Conservation (phyloP, 257 asterid genomes). For the Leonotis leonurus region DNA sequence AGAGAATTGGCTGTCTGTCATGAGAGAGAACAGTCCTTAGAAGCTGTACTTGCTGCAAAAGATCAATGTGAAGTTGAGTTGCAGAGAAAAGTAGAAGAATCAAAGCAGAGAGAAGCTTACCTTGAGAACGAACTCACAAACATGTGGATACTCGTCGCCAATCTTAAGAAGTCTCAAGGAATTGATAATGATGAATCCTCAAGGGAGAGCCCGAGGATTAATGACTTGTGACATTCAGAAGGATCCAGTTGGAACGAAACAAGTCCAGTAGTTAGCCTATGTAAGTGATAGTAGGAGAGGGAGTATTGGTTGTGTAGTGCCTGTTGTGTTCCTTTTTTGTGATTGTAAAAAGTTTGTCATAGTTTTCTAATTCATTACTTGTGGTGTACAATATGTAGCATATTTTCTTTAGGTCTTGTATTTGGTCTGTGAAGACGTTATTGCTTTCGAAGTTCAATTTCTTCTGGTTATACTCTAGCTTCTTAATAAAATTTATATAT, state of each 20-base stretch:
- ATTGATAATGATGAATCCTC: constrained; percentile 46
- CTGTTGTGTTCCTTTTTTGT: background rate
- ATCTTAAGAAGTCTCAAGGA: constrained; percentile 66
- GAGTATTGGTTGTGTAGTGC: constrained; percentile 17
- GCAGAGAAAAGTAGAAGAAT: constrained; percentile 78
- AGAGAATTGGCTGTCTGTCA: constrained; percentile 67
- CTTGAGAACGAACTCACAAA: constrained; percentile 94
- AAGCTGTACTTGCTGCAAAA: constrained; percentile 70
- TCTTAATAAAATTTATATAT: too few relatives aligned
- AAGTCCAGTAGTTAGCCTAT: background rate
- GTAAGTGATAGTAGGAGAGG: constrained; percentile 12
- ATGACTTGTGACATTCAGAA: constrained; percentile 27
- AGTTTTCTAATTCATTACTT: constrained; percentile 10
- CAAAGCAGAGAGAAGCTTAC: constrained; percentile 90
- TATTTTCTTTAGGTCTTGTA: background rate
- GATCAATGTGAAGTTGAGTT: constrained; percentile 63
- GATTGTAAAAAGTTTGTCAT: constrained; percentile 17
- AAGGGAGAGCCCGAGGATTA: too few relatives aligned
- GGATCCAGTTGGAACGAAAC: background rate
- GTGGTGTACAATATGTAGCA: constrained; percentile 14
- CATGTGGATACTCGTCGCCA: constrained; percentile 95
- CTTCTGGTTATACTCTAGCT: too few relatives aligned
- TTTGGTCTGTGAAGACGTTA: constrained; percentile 1
- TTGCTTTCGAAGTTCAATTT: too few relatives aligned
- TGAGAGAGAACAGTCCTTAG: constrained; percentile 74